Base-by-base conservation (phyloP, 2,329 filamentous ascomycete species). In the Xylaria sp. region DNA sequence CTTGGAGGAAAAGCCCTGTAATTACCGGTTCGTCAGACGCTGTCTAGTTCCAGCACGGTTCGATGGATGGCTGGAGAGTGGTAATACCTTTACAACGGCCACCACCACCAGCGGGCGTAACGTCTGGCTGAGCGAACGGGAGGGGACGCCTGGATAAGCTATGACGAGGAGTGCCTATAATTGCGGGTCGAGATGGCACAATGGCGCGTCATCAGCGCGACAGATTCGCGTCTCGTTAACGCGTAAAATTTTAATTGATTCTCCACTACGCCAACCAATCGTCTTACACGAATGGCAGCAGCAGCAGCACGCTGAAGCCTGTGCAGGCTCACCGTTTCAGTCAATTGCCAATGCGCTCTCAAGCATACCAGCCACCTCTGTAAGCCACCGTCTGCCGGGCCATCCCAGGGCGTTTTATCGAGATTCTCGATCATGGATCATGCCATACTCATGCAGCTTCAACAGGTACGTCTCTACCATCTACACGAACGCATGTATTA, bases 211-310 rank as follows among this genome's bases (percentile, higher is more conserved):
- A 2, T 5, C 41, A n/a, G 41, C 41, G 41, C 41, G 41, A 46
- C 41, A 46, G 18, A 4, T n/a, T 46, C 41, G 41, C 41, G 41
- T 46, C 41, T 46, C 41, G 7, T 46, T 6, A 46, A 46, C 41
- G 41, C 41, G 41, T 46, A 46, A 46, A 43, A 20, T 18, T 46
- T 46, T 46, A 46, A 46, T n/a, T 46, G 41, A 46, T n/a, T 46
- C 41, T 18, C 41, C 41, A 46, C 41, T n/a, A 7, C 41, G 18
- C 41, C 18, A 15, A 18, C 41, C 41, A 46, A 46, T 46, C 41
- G 18, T 46, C 41, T 46, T 46, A 46, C 41, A 46, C 15, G 41
- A 46, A 46, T 15, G 41, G 2, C 15, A n/a, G 6, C 18, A 18
- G 15, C 18, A n/a, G 15, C 41, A n/a, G 7, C 15, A 18, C 18